Conservation (phyloP, 805 yeast genomes). For the Ogataea ganodermae region DNA sequence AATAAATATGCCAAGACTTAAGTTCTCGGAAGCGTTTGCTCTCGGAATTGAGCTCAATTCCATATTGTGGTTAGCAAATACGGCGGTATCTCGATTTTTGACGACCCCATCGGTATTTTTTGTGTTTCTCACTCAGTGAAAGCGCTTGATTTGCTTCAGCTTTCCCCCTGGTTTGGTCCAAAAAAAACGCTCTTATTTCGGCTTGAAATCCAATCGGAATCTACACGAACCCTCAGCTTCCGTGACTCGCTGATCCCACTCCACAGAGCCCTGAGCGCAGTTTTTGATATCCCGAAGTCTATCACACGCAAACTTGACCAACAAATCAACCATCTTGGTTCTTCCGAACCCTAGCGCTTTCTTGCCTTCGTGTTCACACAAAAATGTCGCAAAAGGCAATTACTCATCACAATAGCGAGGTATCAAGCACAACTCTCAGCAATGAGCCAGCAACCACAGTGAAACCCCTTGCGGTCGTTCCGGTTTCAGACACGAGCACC, state of each 20-base stretch:
- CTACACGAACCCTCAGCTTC: too few species aligned
- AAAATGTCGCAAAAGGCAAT: not conserved
- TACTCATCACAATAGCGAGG: slow-evolving; percentile 2
- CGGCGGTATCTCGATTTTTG: too few species aligned
- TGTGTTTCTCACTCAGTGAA: too few species aligned
- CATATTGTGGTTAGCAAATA: not conserved
- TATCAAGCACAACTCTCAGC: slow-evolving; percentile 8
- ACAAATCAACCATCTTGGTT: too few species aligned
- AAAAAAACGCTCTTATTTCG: too few species aligned
- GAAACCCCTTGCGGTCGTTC: not conserved
- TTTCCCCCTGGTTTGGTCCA: too few species aligned
- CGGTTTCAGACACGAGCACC: not conserved
- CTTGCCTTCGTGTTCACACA: not conserved
- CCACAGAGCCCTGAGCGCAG: too few species aligned
- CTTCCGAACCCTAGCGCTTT: not conserved
- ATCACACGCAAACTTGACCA: not conserved
- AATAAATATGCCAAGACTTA: slow-evolving; percentile 1
- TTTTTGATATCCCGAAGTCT: too few species aligned
- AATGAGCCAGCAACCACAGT: not conserved
- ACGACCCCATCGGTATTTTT: too few species aligned
- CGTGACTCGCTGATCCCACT: too few species aligned
- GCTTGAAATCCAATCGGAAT: too few species aligned
- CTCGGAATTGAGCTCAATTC: not conserved
- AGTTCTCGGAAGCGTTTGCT: slow-evolving; percentile 1
- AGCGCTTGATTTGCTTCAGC: too few species aligned